Evolutionary conservation across 768 basidiomycete species (phyloP), one percentile per base, ranked within the genome.

Genomic region (Rhizopogon vulgaris): DNA sequence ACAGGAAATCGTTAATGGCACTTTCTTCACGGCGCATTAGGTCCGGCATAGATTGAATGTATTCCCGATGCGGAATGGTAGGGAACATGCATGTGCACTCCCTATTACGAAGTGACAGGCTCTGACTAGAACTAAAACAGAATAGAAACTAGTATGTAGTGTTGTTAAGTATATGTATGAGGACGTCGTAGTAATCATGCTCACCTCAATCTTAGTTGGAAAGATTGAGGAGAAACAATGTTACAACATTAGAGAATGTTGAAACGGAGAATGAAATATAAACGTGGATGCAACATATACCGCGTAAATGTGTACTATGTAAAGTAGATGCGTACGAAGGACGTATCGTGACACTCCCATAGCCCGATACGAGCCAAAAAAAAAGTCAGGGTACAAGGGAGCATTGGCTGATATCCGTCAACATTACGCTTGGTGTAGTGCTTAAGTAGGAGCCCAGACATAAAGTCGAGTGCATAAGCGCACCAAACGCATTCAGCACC

Each of bases 41-140:
- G 25, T 68, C 67, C 0, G 70, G 71, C 12, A 73, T 42, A 18
- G 63, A 59, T 49, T 70, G 69, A 30, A 64, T 58, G 48, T 68
- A 72, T 1, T 54, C 43, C 32, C 53, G 41, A 4, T 68, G 34
- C 6, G 71, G 68, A 11, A 71, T 49, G 2, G 59, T 49, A 22
- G 9, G 67, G 64, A 49, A 71, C 22, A 50, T 7, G 56, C 63
- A 41, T 67, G 73, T 1, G 67, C 58, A 37, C 69, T 66, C 11
- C n/a, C n/a, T n/a, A n/a, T n/a, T n/a, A n/a, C n/a, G n/a, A n/a
- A n/a, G n/a, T n/a, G n/a, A n/a, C 28, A 30, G 28, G 8, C 28
- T 30, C 28, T 6, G 28, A 30, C 28, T 30, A 30, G 28, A 30
- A 30, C n/a, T n/a, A n/a, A n/a, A n/a, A n/a, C 22, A 22, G 22